These are phyloP conservation scores for Claviceps africana DNA, from an alignment of 2,329 filamentous ascomycete genomes.

Conservation along the genomic window DNA sequence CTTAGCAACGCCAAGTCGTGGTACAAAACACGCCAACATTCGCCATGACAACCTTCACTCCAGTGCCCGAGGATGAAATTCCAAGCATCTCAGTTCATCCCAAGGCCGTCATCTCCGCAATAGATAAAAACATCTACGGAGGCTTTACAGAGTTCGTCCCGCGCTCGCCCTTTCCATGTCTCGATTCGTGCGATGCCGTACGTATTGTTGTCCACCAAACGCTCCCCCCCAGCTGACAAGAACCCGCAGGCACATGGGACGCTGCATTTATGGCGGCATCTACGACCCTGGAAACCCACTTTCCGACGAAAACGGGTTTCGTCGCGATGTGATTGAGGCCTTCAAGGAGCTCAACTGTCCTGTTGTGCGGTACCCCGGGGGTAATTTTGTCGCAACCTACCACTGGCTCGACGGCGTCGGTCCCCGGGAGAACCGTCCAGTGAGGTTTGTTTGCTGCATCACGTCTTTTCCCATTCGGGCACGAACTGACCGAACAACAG, in stretches of 20 bases:
- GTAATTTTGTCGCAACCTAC: not conserved
- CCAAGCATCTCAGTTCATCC: not conserved
- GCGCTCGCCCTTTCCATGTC: too few species aligned
- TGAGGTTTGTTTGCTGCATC: not conserved
- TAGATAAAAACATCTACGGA: not conserved
- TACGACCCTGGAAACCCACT: not conserved
- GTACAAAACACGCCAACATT: not conserved
- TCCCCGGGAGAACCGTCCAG: not conserved
- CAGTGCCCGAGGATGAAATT: not conserved
- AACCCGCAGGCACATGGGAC: not conserved
- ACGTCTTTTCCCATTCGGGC: not conserved
- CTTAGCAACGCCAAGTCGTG: not conserved
- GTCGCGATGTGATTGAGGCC: not conserved
- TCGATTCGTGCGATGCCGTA: not conserved
- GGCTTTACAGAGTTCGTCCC: not conserved
- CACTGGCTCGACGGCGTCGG: not conserved
- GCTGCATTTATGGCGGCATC: not conserved
- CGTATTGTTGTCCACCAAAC: too few species aligned
- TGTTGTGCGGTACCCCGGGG: not conserved
- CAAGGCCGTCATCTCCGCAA: not conserved
- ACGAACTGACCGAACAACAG: not conserved
- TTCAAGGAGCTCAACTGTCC: slow-evolving; percentile 1
- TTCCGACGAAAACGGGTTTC: not conserved
- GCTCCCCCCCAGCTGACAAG: not conserved
- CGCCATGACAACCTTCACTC: not conserved